Evolutionary conservation across 2,329 filamentous ascomycete genomes (phyloP).

Genomic region (Pseudogymnoascus sp.): DNA sequence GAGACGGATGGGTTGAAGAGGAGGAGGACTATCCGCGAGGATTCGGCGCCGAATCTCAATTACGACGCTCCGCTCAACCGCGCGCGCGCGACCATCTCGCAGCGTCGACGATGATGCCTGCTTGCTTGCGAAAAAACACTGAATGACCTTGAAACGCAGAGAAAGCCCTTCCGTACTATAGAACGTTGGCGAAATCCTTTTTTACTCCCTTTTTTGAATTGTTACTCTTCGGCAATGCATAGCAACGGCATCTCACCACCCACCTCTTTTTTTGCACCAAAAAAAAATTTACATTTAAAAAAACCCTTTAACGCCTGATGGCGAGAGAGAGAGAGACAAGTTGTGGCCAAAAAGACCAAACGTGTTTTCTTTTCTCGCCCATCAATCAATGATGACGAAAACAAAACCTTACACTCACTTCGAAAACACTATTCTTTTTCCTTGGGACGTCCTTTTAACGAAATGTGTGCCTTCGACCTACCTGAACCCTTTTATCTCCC

Average conservation of each 20-base stretch:
- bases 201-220: too few species aligned
- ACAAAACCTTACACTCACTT: not conserved
- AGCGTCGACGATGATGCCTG: conserved; percentile 27
- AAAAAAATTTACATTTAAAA: not conserved
- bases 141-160: not conserved
- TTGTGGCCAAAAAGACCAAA: not conserved
- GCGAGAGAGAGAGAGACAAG: not conserved
- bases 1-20: conserved; percentile 63
- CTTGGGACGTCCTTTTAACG: not conserved
- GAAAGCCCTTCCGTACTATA: not conserved
- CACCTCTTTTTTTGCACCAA: not conserved
- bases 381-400: not conserved
- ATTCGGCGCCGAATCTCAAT: conserved; percentile 36
- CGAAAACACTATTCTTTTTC: not conserved
- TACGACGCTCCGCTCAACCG: conserved; percentile 42
- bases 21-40: conserved; percentile 66
- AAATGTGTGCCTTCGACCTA: not conserved
- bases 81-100: conserved; percentile 37
- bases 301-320: not conserved
- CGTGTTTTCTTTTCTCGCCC: not conserved
- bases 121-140: too few species aligned
- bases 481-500: not conserved
- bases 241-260: not conserved
- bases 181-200: not conserved
- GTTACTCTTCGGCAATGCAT: not conserved